Evolutionary conservation across 1,284 basidiomycete species (phyloP), one percentile per base, ranked within the genome.

Genomic region (Ganoderma multipileum): DNA sequence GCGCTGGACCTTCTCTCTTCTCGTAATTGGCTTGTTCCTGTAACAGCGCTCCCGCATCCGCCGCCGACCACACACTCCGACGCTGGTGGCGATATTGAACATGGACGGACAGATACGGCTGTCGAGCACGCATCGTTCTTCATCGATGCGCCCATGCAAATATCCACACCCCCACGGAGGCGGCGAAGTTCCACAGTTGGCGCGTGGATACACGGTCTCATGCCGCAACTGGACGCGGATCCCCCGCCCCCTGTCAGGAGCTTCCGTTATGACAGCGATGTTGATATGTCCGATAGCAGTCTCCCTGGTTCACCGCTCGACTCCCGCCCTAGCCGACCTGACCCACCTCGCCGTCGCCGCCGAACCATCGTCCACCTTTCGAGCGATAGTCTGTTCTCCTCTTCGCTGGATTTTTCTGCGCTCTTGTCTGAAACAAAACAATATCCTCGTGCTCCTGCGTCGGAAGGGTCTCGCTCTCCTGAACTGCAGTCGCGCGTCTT

Each of bases 321-420:
- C 57, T 63, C 65, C 33, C 66, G 57, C 60, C 66, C 60, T 47
- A 54, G 36, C 38, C 68, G 64, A 47, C 58, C 60, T 30, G 59
- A 64, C 14, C 66, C 62, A 28, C 71, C 75, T 7, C 76, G 77
- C 60, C 71, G 76, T 47, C 74, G 78, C 30, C 74, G 74, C 11
- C 77, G 75, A 52, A 76, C 75, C 6, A 72, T 75, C 30, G 74
- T 74, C 12, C 78, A 79, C 65, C 68, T 76, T 36, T 74, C 78
- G 18, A 74, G 75, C 58, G 79, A 81, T 60, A 79, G 78, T 63
- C 77, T 81, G 26, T 81, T 82, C 68, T 81, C 81, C 9, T 77
- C 78, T 44, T 75, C 75, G n/a, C 72, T 79, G 8, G 78, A 81
- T 62, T 78, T 79, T 63, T 79, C 79, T 42, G 70, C 75, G 4